Evolutionary conservation across 345 rosid species (phyloP).

Genomic region (Aegle marmelos): DNA sequence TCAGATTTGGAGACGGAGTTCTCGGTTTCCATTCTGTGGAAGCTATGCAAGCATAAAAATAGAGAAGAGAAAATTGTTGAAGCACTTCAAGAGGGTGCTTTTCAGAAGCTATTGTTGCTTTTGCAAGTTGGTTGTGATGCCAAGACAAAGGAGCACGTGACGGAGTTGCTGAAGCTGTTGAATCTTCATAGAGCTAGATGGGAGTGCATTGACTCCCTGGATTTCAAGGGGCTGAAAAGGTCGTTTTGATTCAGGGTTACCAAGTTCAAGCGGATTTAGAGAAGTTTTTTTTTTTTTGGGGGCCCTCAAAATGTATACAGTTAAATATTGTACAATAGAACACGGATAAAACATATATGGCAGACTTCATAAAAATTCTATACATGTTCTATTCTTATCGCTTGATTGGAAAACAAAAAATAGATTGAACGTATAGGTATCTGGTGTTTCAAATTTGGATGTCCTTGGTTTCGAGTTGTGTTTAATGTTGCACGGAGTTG

Average conservation of each 20-base stretch:
- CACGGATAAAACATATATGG: not conserved
- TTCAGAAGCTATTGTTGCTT: conserved; percentile 73
- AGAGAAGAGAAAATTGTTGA: conserved; percentile 41
- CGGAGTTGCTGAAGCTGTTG: conserved; percentile 60
- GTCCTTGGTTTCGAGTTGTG: not conserved
- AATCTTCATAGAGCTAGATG: conserved; percentile 49
- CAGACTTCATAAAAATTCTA: not conserved
- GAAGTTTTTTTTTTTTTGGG: not conserved
- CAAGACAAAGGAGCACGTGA: conserved; percentile 61
- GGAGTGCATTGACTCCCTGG: conserved; percentile 72
- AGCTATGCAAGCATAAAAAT: conserved; percentile 44
- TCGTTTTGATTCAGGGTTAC: conserved; percentile 39
- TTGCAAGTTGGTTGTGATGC: conserved; percentile 79
- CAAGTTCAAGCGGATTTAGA: not conserved
- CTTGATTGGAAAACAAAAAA: not conserved
- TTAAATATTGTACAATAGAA: conserved; percentile 13
- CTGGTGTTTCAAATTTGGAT: not conserved
- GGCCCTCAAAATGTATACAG: not conserved
- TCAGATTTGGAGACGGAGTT: conserved; percentile 69
- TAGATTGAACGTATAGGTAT: not conserved
- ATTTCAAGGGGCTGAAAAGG: conserved; percentile 74
- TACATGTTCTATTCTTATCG: not conserved
- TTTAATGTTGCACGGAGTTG: not conserved
- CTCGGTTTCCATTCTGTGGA: conserved; percentile 64
- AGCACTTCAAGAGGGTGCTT: conserved; percentile 75